phyloP scores from a whole-genome alignment of 805 yeast genomes.

The Millerago galiae region DNA sequence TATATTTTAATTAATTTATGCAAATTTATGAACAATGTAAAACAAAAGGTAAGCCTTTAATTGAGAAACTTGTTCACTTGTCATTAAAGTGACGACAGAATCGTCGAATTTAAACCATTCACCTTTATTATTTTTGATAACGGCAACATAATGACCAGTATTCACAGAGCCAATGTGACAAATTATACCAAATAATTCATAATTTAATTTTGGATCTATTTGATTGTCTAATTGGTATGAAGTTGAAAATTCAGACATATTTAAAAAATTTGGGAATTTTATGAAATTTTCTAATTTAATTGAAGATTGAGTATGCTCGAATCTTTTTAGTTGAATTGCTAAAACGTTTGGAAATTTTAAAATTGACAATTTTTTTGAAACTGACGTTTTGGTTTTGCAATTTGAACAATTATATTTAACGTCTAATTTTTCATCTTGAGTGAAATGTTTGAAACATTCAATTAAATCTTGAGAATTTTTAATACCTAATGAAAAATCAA shows the following conservation, averaged over 20 bases:
- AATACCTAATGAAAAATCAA: conserved; percentile 83
- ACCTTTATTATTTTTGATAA: conserved; percentile 64
- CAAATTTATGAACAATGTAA: conserved; percentile 38
- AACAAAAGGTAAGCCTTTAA: conserved; percentile 78
- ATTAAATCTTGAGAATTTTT: conserved; percentile 37
- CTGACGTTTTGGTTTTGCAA: conserved; percentile 59
- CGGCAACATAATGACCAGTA: conserved; percentile 90
- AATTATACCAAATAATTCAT: conserved; percentile 81
- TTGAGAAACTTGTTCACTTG: conserved; percentile 56
- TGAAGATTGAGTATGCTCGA: conserved; percentile 31
- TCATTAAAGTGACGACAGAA: conserved; percentile 63
- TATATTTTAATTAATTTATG: not conserved
- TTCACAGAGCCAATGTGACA: conserved; percentile 90
- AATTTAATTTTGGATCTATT: conserved; percentile 38
- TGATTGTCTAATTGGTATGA: conserved; percentile 14
- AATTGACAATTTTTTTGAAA: conserved; percentile 66
- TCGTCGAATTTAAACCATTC: conserved; percentile 93
- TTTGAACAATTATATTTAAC: conserved; percentile 61
- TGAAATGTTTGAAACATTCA: conserved; percentile 71
- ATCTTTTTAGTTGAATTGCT: conserved; percentile 76
- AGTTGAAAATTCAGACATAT: conserved; percentile 56
- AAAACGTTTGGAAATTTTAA: conserved; percentile 70
- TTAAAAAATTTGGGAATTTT: conserved; percentile 63
- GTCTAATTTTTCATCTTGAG: conserved; percentile 71
- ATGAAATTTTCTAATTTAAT: conserved; percentile 75